Conservation (phyloP, 2,329 filamentous ascomycete species). For the Fusarium foetens region DNA sequence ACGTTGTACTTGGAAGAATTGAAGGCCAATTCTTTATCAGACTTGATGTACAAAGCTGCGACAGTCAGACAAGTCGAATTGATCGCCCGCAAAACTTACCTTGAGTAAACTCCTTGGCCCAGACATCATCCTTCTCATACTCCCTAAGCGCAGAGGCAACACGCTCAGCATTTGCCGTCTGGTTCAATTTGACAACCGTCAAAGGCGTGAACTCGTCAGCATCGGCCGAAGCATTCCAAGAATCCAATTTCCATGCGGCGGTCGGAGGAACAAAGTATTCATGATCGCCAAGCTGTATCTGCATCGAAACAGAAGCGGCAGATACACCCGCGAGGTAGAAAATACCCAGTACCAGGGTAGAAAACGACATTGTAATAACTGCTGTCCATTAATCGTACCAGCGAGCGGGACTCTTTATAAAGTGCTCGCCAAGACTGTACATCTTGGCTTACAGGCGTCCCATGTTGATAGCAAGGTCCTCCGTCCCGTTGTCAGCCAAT, state of each 20-base stretch:
- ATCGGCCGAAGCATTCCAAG: background rate
- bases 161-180: background rate
- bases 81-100: background rate
- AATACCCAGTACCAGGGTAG: background rate
- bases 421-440: background rate
- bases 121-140: constrained; percentile 22
- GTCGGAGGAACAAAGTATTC: constrained; percentile 26
- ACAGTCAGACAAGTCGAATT: background rate
- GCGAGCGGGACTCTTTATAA: background rate
- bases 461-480: background rate
- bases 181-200: background rate
- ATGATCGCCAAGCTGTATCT: constrained; percentile 11
- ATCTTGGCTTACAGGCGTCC: background rate
- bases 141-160: background rate
- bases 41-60: background rate
- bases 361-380: constrained; percentile 3
- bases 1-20: background rate
- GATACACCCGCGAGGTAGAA: background rate
- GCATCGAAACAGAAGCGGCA: constrained; percentile 17
- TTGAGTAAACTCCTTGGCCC: constrained; percentile 1
- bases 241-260: constrained; percentile 6
- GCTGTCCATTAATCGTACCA: background rate
- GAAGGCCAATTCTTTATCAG: background rate
- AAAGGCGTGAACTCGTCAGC: constrained; percentile 6
- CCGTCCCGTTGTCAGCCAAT: background rate